Evolutionary conservation across 495 filamentous ascomycete genomes (phyloP).

Genomic region (Bombardia bombarda): DNA sequence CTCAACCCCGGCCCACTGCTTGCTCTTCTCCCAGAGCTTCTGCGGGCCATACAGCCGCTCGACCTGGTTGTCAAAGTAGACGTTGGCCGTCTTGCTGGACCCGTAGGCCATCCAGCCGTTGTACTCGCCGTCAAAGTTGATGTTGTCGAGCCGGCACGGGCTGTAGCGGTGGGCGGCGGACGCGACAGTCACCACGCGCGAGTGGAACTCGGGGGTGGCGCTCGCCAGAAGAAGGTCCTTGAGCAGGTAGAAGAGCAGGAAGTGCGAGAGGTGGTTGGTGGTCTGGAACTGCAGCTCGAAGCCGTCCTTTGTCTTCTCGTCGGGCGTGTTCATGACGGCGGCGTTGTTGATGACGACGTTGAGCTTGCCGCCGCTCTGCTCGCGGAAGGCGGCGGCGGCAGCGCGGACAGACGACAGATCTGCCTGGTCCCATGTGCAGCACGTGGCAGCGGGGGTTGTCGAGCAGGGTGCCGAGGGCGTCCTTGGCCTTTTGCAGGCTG

Average conservation of each 20-base stretch:
- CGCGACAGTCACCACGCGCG: constrained; percentile 26
- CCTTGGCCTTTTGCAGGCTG: constrained; percentile 26
- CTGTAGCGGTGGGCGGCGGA: constrained; percentile 33
- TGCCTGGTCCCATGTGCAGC: constrained; percentile 28
- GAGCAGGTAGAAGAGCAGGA: constrained; percentile 44
- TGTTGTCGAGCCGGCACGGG: constrained; percentile 36
- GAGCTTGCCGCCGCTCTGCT: constrained; percentile 10
- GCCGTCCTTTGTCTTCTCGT: constrained; percentile 33
- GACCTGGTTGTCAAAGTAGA: constrained; percentile 23
- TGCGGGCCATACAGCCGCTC: constrained; percentile 14
- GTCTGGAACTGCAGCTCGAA: constrained; percentile 43
- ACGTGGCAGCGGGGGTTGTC: constrained; percentile 20
- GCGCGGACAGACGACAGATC: constrained; percentile 19
- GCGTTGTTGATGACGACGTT: constrained; percentile 25
- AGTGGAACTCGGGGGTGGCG: constrained; percentile 21
- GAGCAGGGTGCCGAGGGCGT: not conserved
- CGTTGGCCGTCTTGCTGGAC: constrained; percentile 44
- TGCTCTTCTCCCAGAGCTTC: too few species aligned
- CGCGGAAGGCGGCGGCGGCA: constrained; percentile 19
- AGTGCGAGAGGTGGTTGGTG: constrained; percentile 44
- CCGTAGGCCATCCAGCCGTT: constrained; percentile 34
- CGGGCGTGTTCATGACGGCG: constrained; percentile 33
- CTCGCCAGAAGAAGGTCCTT: constrained; percentile 33
- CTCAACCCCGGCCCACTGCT: too few species aligned
- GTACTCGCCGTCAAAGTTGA: constrained; percentile 27